Evolutionary conservation across 2,329 filamentous ascomycete species (phyloP), one percentile per base, ranked within the genome.

Genomic region (Hortaea werneckii): DNA sequence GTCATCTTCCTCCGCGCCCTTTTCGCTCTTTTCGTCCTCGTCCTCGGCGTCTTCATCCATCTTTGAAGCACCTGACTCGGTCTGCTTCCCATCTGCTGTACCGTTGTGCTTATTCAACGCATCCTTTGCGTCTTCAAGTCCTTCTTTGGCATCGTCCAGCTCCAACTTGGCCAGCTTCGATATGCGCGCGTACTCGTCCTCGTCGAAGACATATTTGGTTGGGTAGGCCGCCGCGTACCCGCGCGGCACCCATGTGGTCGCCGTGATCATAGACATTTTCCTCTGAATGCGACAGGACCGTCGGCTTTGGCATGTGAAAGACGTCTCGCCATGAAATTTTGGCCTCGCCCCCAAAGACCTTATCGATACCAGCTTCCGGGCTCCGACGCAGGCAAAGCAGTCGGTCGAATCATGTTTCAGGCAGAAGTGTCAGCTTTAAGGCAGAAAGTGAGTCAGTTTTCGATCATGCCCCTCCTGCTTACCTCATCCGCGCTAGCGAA

Each of bases 121-220:
- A 37, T 59, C 44, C 60, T 80, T 73, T 8, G 87, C 87, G 56
- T 85, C 81, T 54, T 83, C 79, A 50, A 94, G 69, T 60, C 92
- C 89, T 28, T 89, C 85, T 60, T 90, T 83, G 27, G 92, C 92
- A 67, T 96, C 92, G 61, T 95, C 87, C 29, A 95, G 77, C 68
- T 94, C 84, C 40, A 74, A 62, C 52, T 73, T 72, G n/a, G 71
- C 71, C 28, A 74, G 65, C 58, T 73, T 67, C 30, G 69, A 66
- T 50, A 75, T 75, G 44, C 72, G 65, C 48, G 67, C 67, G 50
- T 70, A 74, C 52, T 75, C 72, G 52, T 72, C 71, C 47, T 74
- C 71, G 60, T 74, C 69, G 56, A 75, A 72, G 30, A 66, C 63
- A 49, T 73, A 74, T 56, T 70, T 70, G 6, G 65, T 67, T 0